phyloP scores from a whole-genome alignment of 495 filamentous ascomycete genomes.

The Neurospora pannonica region DNA sequence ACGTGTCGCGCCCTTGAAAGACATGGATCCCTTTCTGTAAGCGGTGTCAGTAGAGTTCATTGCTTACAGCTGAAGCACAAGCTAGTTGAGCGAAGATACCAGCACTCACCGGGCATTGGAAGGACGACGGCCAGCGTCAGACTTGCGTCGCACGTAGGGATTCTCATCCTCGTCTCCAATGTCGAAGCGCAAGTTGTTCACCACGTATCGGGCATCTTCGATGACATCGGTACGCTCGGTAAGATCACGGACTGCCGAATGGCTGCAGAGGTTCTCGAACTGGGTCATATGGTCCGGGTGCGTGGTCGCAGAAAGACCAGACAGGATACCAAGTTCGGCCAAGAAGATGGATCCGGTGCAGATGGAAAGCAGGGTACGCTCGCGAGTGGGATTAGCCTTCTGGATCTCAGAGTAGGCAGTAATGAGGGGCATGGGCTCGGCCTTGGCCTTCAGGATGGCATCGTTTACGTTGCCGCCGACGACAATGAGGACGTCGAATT shows the following conservation, averaged over 20 bases:
- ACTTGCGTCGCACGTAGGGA: conserved; percentile 62
- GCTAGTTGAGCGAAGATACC: background rate
- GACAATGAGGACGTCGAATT: conserved; percentile 64
- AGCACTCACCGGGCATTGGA: conserved; percentile 47
- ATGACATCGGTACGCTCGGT: conserved; percentile 62
- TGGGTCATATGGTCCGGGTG: conserved; percentile 52
- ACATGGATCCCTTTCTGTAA: conserved; percentile 57
- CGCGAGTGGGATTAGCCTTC: conserved; percentile 53
- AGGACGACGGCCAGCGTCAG: conserved; percentile 48
- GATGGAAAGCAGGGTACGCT: conserved; percentile 66
- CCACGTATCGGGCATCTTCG: conserved; percentile 65
- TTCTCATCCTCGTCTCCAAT: conserved; percentile 65
- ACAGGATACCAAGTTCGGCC: conserved; percentile 59
- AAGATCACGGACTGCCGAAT: conserved; percentile 46
- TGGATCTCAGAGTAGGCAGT: conserved; percentile 58
- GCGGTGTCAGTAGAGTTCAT: background rate
- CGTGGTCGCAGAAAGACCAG: conserved; percentile 64
- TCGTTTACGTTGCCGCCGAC: conserved; percentile 49
- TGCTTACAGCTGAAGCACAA: background rate
- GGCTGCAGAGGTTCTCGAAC: conserved; percentile 60
- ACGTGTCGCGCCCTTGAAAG: conserved; percentile 53
- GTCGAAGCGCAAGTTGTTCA: conserved; percentile 72
- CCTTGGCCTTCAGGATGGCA: conserved; percentile 44
- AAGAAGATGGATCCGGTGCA: conserved; percentile 68
- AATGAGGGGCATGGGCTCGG: conserved; percentile 55